These are phyloP conservation scores for Beauveria bassiana DNA, from an alignment of 2,329 filamentous ascomycete species.

Conservation along the genomic window DNA sequence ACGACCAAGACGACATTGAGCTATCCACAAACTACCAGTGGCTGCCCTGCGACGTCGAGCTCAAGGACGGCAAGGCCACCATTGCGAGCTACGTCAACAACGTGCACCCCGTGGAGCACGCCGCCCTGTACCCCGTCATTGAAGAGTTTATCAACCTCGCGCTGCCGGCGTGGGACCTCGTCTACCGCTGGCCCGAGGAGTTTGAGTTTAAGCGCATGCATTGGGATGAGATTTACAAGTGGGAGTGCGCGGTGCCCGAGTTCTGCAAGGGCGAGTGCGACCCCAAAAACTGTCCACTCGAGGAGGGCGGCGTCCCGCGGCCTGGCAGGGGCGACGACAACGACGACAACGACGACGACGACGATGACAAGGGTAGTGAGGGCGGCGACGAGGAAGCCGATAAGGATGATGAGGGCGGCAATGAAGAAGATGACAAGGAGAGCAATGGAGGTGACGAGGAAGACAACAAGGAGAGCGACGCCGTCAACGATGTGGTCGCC, in stretches of 20 bases:
- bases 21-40: conserved; percentile 32
- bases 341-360: conserved; percentile 13
- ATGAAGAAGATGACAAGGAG: conserved; percentile 11
- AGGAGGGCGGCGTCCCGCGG: conserved; percentile 14
- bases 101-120: conserved; percentile 35
- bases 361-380: conserved; percentile 13
- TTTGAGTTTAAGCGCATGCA: conserved; percentile 22
- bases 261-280: conserved; percentile 13
- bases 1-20: not conserved
- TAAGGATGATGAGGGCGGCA: not conserved
- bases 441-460: too few relatives aligned
- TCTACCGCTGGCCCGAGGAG: conserved; percentile 25
- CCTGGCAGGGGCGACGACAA: not conserved
- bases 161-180: conserved; percentile 38
- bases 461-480: too few relatives aligned
- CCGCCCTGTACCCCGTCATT: conserved; percentile 31
- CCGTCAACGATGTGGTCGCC: too few relatives aligned
- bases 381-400: conserved; percentile 13
- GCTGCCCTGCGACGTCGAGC: conserved; percentile 43
- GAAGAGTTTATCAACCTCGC: conserved; percentile 31
- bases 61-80: conserved; percentile 27
- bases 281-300: conserved; percentile 17
- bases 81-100: conserved; percentile 49
- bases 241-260: not conserved
- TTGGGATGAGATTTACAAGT: not conserved